These are phyloP conservation scores for Wickerhamomyces sp. DNA, from an alignment of 1,139 yeast species.

Conservation along the genomic window DNA sequence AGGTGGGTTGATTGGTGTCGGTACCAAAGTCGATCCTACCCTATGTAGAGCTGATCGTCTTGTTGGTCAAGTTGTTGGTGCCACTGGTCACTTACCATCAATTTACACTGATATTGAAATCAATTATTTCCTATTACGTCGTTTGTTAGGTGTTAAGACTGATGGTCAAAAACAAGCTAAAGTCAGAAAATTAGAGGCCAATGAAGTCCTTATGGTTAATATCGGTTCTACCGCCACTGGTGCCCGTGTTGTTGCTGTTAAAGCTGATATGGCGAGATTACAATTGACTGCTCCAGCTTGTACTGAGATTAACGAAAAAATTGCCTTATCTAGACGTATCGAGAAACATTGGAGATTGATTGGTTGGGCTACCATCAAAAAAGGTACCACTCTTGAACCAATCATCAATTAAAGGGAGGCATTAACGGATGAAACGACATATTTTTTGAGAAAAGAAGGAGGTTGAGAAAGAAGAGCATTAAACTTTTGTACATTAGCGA, in stretches of 20 bases:
- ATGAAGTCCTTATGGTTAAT: slow-evolving; percentile 97
- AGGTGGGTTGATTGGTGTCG: slow-evolving; percentile 99
- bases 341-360: slow-evolving; percentile 99
- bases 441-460: too few relatives aligned
- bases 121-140: slow-evolving; percentile 92
- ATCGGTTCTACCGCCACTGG: slow-evolving; percentile 99
- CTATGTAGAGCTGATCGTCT: slow-evolving; percentile 98
- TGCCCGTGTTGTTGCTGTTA: slow-evolving; percentile 96
- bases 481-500: neutral
- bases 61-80: slow-evolving; percentile 99
- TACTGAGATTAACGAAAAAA: slow-evolving; percentile 96
- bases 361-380: slow-evolving; percentile 99
- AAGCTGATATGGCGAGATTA: slow-evolving; percentile 99
- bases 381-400: slow-evolving; percentile 87
- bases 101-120: slow-evolving; percentile 97
- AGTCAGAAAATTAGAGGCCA: slow-evolving; percentile 89
- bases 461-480: too few relatives aligned
- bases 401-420: slow-evolving; percentile 17
- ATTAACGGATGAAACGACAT: too few relatives aligned
- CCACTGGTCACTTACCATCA: slow-evolving; percentile 92
- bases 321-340: slow-evolving; percentile 97
- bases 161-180: slow-evolving; percentile 97
- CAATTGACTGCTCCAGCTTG: slow-evolving; percentile 97
- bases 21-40: slow-evolving; percentile 98
- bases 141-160: slow-evolving; percentile 97